A percentile compares a stretch with the other conserved stretches of the same genome.
Evolutionary conservation across 257 asterid species (phyloP).

Genomic region (Linaria vulgaris): DNA sequence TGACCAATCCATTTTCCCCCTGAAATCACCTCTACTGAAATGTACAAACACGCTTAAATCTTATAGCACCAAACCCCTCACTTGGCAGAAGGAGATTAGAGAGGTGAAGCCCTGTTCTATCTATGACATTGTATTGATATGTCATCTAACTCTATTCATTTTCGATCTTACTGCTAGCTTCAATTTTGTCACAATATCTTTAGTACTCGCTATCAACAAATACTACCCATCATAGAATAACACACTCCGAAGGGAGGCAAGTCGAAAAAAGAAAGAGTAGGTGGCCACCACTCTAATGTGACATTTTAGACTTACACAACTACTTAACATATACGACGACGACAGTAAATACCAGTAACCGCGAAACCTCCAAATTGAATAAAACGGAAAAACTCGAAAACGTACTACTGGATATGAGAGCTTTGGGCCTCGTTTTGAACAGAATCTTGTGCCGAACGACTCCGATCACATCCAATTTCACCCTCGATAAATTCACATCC

Average conservation of each 20-base stretch:
- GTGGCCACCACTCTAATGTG: neutral
- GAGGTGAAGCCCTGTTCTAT: neutral
- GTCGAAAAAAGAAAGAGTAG: neutral
- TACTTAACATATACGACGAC: neutral
- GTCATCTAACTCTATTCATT: neutral
- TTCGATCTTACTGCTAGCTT: neutral
- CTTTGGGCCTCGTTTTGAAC: slow-evolving; percentile 93
- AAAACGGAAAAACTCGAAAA: slow-evolving; percentile 11
- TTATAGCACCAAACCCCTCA: neutral
- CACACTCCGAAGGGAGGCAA: neutral
- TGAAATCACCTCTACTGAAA: neutral
- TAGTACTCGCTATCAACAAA: neutral
- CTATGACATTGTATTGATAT: neutral
- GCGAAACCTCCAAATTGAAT: neutral
- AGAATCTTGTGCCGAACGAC: slow-evolving; percentile 71
- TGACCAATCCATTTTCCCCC: slow-evolving; percentile 6
- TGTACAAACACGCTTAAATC: neutral
- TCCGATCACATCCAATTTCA: slow-evolving; percentile 72
- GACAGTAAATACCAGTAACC: neutral
- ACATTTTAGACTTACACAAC: neutral
- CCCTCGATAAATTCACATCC: slow-evolving; percentile 32
- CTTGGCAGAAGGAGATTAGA: neutral
- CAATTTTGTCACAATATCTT: neutral
- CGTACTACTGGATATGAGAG: slow-evolving; percentile 84
- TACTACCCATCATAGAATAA: neutral